Conservation (phyloP, 306 rosid genomes). For the Vigna nakashimae region DNA sequence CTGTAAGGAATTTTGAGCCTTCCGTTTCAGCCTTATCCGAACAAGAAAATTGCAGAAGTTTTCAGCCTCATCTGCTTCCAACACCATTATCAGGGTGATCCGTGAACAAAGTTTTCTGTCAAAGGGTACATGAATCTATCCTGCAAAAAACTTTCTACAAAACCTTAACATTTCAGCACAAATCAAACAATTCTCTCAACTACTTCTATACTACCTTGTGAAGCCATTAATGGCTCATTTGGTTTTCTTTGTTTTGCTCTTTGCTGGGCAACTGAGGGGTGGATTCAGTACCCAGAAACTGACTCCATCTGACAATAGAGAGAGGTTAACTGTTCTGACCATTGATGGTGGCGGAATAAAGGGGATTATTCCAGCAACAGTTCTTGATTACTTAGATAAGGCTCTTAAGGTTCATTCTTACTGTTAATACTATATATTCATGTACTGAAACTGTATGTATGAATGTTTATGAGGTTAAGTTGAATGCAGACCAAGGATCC, state of each 20-base stretch:
- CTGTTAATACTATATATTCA: no score
- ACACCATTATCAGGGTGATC: no score
- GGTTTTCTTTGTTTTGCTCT: background rate
- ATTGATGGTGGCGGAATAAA: conserved; percentile 42
- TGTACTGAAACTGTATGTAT: no score
- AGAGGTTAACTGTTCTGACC: conserved; percentile 25
- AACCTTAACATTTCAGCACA: background rate
- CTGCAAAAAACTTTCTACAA: no score
- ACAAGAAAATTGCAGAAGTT: no score
- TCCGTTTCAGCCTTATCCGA: no score
- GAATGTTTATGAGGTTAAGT: no score
- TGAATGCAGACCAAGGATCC: background rate
- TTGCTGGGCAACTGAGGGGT: background rate
- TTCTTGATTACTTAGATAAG: conserved; percentile 2
- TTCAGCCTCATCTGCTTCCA: no score
- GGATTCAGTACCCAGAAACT: background rate
- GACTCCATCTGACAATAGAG: background rate
- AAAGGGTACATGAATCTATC: no score
- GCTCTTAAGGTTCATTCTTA: conserved; percentile 22
- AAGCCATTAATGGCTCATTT: background rate
- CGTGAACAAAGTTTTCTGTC: no score
- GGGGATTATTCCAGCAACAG: conserved; percentile 38
- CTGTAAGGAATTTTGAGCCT: no score
- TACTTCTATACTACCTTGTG: no score
- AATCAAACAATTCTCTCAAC: background rate